Percentiles rank a stretch among this genome's conserved stretches.
These are phyloP conservation scores for Wickerhamiella occidentalis DNA, from an alignment of 805 yeast species.

Conservation along the genomic window DNA sequence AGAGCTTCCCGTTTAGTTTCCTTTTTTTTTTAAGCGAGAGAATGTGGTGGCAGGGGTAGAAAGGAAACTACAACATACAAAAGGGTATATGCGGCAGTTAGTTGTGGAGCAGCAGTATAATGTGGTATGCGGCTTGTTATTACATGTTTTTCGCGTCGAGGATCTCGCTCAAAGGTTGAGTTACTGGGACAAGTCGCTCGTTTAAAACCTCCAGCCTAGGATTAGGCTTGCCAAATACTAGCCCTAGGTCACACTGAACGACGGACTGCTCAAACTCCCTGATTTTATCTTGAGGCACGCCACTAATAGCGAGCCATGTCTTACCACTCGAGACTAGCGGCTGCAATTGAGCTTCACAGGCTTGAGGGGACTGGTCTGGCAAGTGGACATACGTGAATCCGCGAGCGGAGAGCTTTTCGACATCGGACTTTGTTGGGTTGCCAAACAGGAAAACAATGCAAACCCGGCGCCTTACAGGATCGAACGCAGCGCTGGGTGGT, in stretches of 20 bases:
- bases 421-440: conserved; percentile 14
- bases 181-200: neutral
- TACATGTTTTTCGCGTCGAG: conserved; percentile 9
- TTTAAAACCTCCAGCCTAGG: neutral
- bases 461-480: conserved; percentile 19
- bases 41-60: neutral
- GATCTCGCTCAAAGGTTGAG: neutral
- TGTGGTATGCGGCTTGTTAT: neutral
- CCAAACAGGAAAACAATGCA: conserved; percentile 20
- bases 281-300: conserved; percentile 12
- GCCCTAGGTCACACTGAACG: conserved; percentile 19
- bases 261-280: conserved; percentile 13
- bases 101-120: no score
- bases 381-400: conserved; percentile 15
- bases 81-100: neutral
- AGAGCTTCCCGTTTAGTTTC: neutral
- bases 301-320: conserved; percentile 18
- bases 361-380: conserved; percentile 1
- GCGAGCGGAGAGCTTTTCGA: conserved; percentile 12
- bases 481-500: conserved; percentile 20
- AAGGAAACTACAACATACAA: neutral
- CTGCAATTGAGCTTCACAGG: conserved; percentile 10
- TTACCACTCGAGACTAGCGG: conserved; percentile 15
- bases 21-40: neutral
- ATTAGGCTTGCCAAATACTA: conserved; percentile 14